Evolutionary conservation across 176 grass and related monocot genomes (phyloP).

Genomic region (Juncus inflexus): DNA sequence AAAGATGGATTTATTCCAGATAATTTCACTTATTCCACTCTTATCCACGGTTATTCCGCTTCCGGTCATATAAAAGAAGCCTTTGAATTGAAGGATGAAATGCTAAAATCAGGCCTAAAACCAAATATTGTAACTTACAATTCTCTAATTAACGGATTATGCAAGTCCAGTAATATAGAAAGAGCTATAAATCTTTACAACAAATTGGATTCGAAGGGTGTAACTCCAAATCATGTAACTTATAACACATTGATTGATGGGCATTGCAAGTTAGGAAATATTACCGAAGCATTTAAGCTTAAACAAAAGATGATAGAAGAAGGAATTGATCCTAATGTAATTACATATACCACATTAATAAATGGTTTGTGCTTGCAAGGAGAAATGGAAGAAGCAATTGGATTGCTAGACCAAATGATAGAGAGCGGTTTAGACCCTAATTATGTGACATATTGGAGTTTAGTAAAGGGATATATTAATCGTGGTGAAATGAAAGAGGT

Average conservation of each 20-base stretch:
- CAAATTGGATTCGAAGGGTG: slow-evolving; percentile 61
- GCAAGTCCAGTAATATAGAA: slow-evolving; percentile 60
- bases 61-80: slow-evolving; percentile 60
- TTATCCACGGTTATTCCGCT: slow-evolving; percentile 76
- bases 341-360: slow-evolving; percentile 90
- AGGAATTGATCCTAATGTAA: slow-evolving; percentile 59
- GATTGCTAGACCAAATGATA: slow-evolving; percentile 92
- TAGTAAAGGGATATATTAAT: slow-evolving; percentile 77
- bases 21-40: slow-evolving; percentile 70
- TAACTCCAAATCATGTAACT: slow-evolving; percentile 62
- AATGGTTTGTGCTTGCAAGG: slow-evolving; percentile 79
- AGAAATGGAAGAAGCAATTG: slow-evolving; percentile 89
- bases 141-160: slow-evolving; percentile 93
- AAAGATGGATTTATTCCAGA: slow-evolving; percentile 62
- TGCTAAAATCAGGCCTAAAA: slow-evolving; percentile 48
- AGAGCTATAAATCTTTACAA: slow-evolving; percentile 72
- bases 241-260: slow-evolving; percentile 86
- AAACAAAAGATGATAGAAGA: slow-evolving; percentile 86
- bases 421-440: slow-evolving; percentile 75
- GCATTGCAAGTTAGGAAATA: slow-evolving; percentile 65
- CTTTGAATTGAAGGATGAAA: slow-evolving; percentile 68
- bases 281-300: slow-evolving; percentile 75
- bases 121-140: slow-evolving; percentile 78
- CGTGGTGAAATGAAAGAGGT: slow-evolving; percentile 65
- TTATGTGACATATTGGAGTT: slow-evolving; percentile 80